Conservation (phyloP, 768 basidiomycete genomes). For the Floccularia luteovirens region DNA sequence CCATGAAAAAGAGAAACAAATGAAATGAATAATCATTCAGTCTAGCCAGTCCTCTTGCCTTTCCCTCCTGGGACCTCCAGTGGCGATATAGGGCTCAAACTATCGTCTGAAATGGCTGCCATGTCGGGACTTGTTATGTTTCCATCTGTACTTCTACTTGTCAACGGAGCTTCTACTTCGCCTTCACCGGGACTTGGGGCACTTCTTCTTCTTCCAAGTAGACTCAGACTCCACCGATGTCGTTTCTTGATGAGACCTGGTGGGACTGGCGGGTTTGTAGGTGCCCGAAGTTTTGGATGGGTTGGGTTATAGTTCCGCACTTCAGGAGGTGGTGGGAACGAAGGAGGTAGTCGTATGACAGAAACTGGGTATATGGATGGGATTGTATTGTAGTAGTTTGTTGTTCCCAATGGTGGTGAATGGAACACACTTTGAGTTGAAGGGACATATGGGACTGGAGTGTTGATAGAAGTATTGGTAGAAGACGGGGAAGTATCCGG, state of each 20-base stretch:
- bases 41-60: no score
- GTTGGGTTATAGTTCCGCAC: slow-evolving; percentile 9
- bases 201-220: background rate
- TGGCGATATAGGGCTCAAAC: no score
- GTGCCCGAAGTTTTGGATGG: slow-evolving; percentile 13
- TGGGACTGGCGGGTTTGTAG: slow-evolving; percentile 14
- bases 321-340: background rate
- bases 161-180: background rate
- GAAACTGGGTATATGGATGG: background rate
- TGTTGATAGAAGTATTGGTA: slow-evolving; percentile 9
- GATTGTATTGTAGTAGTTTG: background rate
- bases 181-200: background rate
- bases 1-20: no score
- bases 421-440: background rate
- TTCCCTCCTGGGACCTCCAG: no score
- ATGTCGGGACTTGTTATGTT: no score
- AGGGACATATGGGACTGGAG: slow-evolving; percentile 6
- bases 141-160: background rate
- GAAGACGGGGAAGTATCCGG: slow-evolving; percentile 11
- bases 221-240: slow-evolving; percentile 1
- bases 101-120: no score
- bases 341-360: background rate
- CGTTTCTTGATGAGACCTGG: slow-evolving; percentile 16
- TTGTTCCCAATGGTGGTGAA: background rate
- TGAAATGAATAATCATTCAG: no score